A percentile compares a stretch with the other conserved stretches of the same genome.
Conservation (phyloP, 352 stramenopile genomes). For the Phytophthora fragariae region DNA sequence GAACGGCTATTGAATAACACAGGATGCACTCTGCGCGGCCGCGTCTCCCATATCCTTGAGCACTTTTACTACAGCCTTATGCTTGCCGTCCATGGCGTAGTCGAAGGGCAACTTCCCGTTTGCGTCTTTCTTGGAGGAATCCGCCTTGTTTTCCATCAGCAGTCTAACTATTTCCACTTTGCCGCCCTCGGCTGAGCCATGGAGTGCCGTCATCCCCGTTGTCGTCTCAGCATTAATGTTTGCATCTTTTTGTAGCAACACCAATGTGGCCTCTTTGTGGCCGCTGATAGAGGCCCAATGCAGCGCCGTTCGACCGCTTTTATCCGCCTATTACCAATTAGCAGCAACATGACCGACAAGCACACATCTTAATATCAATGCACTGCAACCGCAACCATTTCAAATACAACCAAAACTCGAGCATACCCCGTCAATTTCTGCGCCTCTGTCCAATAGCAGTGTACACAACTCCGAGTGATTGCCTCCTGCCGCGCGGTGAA, state of each 20-base stretch:
- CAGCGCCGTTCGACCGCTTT: slow-evolving; percentile 92
- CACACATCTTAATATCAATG: slow-evolving; percentile 15
- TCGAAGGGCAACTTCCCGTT: slow-evolving; percentile 94
- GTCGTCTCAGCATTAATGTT: slow-evolving; percentile 92
- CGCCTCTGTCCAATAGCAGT: slow-evolving; percentile 86
- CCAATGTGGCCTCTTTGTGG: slow-evolving; percentile 90
- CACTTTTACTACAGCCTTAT: slow-evolving; percentile 92
- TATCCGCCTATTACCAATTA: slow-evolving; percentile 75
- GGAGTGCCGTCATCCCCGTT: slow-evolving; percentile 91
- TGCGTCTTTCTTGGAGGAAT: slow-evolving; percentile 89
- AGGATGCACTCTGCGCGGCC: slow-evolving; percentile 84
- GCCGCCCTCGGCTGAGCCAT: slow-evolving; percentile 90
- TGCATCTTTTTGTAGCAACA: slow-evolving; percentile 86
- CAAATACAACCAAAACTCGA: neutral
- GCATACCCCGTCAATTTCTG: slow-evolving; percentile 85
- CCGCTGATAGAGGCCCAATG: slow-evolving; percentile 94
- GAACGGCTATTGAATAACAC: slow-evolving; percentile 76
- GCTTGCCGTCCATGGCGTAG: slow-evolving; percentile 92
- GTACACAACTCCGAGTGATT: slow-evolving; percentile 92
- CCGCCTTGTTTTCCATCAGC: slow-evolving; percentile 91
- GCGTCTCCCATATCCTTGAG: slow-evolving; percentile 94
- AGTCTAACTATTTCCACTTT: slow-evolving; percentile 93
- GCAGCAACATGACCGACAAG: slow-evolving; percentile 9
- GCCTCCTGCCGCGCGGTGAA: slow-evolving; percentile 88
- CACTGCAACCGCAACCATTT: neutral